Evolutionary conservation across 331 rosid species (phyloP).

Genomic region (Phaseolus coccineus): DNA sequence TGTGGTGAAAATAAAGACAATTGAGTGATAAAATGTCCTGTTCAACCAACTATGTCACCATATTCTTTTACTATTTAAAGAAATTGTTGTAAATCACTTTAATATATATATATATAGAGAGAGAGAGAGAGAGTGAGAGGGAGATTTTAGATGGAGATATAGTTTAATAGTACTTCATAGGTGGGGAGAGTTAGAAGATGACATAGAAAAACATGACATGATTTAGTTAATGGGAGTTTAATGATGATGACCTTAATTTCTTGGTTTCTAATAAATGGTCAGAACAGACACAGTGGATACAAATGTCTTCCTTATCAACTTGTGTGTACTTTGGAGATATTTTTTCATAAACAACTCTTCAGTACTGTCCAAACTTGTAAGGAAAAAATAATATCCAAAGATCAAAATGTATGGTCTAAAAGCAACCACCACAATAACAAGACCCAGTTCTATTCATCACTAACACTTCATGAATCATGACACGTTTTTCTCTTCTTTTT

Average conservation of each 20-base stretch:
- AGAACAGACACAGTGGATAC: conserved; percentile 45
- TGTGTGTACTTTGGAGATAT: conserved; percentile 46
- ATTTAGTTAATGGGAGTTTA: not conserved
- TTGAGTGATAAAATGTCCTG: no score
- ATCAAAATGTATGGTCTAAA: conserved; percentile 57
- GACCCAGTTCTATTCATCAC: not conserved
- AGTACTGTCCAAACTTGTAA: conserved; percentile 33
- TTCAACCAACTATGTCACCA: no score
- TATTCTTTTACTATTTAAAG: no score
- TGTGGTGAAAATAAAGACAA: no score
- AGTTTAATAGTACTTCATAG: no score
- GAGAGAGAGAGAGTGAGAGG: no score
- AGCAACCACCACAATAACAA: conserved; percentile 33
- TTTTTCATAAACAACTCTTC: conserved; percentile 30
- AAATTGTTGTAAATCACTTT: no score
- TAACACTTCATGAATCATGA: not conserved
- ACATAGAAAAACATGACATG: not conserved
- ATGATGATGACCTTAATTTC: conserved; percentile 45
- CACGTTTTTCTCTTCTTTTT: not conserved
- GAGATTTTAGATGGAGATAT: no score
- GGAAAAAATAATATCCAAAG: conserved; percentile 33
- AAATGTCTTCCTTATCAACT: conserved; percentile 45
- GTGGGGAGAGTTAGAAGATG: no score
- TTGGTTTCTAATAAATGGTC: conserved; percentile 60
- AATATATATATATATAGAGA: no score